phyloP scores from a whole-genome alignment of 305 asterid genomes.

The Solanum hybrid region DNA sequence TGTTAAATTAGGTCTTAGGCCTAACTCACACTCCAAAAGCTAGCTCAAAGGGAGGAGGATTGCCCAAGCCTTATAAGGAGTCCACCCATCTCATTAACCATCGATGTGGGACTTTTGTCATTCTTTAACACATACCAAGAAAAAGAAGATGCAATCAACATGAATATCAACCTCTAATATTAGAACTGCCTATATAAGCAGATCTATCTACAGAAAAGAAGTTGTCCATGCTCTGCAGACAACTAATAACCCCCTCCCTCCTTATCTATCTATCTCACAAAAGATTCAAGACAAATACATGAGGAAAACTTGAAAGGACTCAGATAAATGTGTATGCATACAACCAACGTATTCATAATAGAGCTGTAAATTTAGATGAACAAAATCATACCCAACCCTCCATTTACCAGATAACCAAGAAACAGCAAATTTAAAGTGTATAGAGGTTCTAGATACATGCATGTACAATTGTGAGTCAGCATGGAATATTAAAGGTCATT shows the following conservation, averaged over 20 bases:
- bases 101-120: too few species aligned
- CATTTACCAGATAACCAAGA: not conserved
- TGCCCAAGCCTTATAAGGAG: too few species aligned
- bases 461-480: not conserved
- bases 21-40: too few species aligned
- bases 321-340: not conserved
- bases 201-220: not conserved
- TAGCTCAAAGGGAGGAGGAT: too few species aligned
- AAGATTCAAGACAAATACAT: not conserved
- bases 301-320: not conserved
- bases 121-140: not conserved
- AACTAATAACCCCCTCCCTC: not conserved
- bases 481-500: not conserved
- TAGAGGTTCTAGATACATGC: not conserved
- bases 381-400: not conserved
- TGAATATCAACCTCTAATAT: not conserved
- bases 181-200: not conserved
- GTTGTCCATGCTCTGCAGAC: not conserved
- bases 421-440: not conserved
- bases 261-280: not conserved
- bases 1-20: too few species aligned
- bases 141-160: not conserved
- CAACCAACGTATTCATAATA: not conserved
- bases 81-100: too few species aligned
- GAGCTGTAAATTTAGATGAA: not conserved